Evolutionary conservation across 495 filamentous ascomycete species (phyloP), one percentile per base, ranked within the genome.

Genomic region (Xanthoparmelia taractica): DNA sequence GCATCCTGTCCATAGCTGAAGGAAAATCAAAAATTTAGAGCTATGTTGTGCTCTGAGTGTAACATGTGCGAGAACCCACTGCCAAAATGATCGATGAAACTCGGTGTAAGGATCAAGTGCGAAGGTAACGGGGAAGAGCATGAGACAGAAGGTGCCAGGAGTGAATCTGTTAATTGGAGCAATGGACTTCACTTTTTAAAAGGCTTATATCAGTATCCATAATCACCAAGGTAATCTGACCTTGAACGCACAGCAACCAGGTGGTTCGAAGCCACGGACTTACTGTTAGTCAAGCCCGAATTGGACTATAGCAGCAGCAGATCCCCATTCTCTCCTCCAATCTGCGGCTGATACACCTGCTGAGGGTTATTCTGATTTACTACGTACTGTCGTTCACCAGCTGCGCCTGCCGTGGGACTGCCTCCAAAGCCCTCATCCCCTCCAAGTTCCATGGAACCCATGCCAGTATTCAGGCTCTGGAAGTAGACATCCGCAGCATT

Each of bases 401-500:
- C 58, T 33, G 45, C 72, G 68, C 27, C 78, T 69, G 38, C 69
- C 45, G 61, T 75, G 70, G 58, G 73, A 71, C 63, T 79, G 70
- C 48, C 70, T 40, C 68, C 66, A 56, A 70, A 67, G 17, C 69
- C 60, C 13, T 71, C 76, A 57, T 76, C 78, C 20, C 77, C 79
- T 50, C 77, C 79, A 8, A 89, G 78, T 63, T 82, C 77, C 79
- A 90, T 80, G 6, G 81, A 82, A 6, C 84, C 84, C 86, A 90
- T 89, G 71, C 86, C 84, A 58, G 75, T 85, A 1, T 85, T 85
- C 12, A 90, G 79, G 37, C 83, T 84, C 40, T 87, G 84, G 70
- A 97, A 97, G 70, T 94, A 96, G 37, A 82, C 84, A 69, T 97
- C 92, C 6, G 91, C 92, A 37, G 92, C 90, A 66, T 80, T 85